Base-by-base conservation (phyloP, 2,329 filamentous ascomycete genomes). In the Pseudocercospora macadamiae region DNA sequence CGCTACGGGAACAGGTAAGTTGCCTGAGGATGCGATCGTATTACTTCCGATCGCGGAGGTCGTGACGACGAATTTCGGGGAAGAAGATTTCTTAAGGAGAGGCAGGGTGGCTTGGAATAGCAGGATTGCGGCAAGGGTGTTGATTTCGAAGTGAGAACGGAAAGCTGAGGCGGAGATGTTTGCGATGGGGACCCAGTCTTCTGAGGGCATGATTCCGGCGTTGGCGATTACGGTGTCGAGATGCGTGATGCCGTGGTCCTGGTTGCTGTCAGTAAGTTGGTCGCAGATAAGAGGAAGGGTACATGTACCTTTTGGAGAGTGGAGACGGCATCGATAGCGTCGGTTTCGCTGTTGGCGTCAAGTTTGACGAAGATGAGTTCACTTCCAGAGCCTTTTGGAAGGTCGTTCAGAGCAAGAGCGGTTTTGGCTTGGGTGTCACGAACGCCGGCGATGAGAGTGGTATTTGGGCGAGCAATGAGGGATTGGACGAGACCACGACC, bases 161-260 rank as follows among this genome's bases (percentile, higher is more conserved):
- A 54, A 32, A 9, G 49, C 37, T 4, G 9, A 10, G 5, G 32
- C 18, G 7, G 39, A 32, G 19, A 36, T 23, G 3, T 53, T 14
- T 3, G 25, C 16, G 30, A 30, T 14, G 9, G 16, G 4, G 34
- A 9, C 18, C 7, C 32, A 37, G 36, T 42, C 36, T 4, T 52
- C 26, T 26, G 19, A 21, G 19, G n/a, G 14, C 2, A 10, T 12
- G 14, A 60, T 45, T 8, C 39, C 59, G 25, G 59, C 54, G 18
- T 61, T 61, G 3, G 54, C 59, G 45, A 61, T 57, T 39, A 57
- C 36, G 34, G 54, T 39, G 44, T 57, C 42, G 18, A 60, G 39
- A 18, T 37, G n/a, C 4, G 37, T 45, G 8, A 60, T 49, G 28
- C 39, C 26, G 53, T 48, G 44, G n/a, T 32, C 16, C 4, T 51